Evolutionary conservation across 345 rosid genomes (phyloP), one percentile per base, ranked within the genome.

Genomic region (Eucalyptus rudis): DNA sequence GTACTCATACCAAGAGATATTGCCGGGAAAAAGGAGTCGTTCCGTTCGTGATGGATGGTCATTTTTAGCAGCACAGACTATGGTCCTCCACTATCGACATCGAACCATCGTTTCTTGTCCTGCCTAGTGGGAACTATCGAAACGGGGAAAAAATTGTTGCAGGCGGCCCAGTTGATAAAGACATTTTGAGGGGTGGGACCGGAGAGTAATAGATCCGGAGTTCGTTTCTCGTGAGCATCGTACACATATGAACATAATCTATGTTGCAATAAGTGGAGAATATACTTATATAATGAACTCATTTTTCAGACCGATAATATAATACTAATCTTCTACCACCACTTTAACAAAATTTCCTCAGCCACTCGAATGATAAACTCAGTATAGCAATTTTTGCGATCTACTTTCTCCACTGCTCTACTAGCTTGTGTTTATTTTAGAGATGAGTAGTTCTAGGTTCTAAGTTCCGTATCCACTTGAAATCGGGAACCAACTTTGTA

Each of bases 401-500:
- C 16, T 5, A 40, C 47, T 40, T 40, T 76, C 84, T 76, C 84
- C 47, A 11, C 5, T 1, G 2, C 76, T n/a, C 58, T n/a, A 64
- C 20, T 64, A 15, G 22, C 76, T 64, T 16, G 10, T n/a, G 36
- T n/a, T 64, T 20, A 20, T 52, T 52, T 52, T 19, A 52, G 58
- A 52, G 58, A 8, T 52, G 4, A 52, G 25, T 2, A 52, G 2
- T 19, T 52, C 4, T 7, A 52, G 2, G 2, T 52, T 20, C 1
- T 19, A 19, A 52, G 25, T 52, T 52, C 0, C 0, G 0, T 52
- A 52, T 2, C 5, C 1, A 20, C 25, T 52, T 8, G 5, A 52
- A 52, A 52, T 0, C 0, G 20, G 24, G 4, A 52, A 52, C 24
- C 2, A 0, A 19, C 4, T 8, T 19, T 52, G 4, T 20, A 52